Conservation (phyloP, 495 filamentous ascomycete species). For the Podospora sp. region DNA sequence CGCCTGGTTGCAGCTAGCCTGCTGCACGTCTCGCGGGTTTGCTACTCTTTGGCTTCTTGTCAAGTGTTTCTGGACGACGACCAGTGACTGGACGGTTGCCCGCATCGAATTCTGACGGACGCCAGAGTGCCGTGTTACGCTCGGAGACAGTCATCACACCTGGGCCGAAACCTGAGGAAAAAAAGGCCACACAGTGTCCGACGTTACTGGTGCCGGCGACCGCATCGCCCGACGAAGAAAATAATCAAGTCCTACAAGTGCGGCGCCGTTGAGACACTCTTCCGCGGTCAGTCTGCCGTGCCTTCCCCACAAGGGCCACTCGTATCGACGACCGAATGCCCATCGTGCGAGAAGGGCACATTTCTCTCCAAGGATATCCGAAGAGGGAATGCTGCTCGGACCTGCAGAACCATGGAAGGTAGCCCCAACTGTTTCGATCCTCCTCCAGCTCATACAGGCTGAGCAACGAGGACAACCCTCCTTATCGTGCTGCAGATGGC, state of each 20-base stretch:
- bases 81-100: background rate
- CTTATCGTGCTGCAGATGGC: background rate
- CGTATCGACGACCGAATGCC: no score
- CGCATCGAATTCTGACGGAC: background rate
- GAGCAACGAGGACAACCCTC: background rate
- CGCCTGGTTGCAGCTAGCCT: background rate
- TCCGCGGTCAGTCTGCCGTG: no score
- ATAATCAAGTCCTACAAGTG: no score
- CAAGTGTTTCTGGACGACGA: background rate
- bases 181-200: constrained; percentile 3
- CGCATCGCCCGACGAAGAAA: background rate
- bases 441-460: background rate
- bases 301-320: background rate
- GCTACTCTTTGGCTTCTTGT: no score
- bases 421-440: no score
- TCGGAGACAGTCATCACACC: background rate
- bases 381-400: background rate
- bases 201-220: background rate
- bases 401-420: background rate
- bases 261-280: no score
- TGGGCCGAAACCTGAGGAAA: constrained; percentile 2
- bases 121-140: background rate
- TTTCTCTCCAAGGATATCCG: background rate
- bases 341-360: background rate
- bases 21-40: background rate